Conservation (phyloP, 2,329 filamentous ascomycete species). For the Colletotrichum brevisporum region DNA sequence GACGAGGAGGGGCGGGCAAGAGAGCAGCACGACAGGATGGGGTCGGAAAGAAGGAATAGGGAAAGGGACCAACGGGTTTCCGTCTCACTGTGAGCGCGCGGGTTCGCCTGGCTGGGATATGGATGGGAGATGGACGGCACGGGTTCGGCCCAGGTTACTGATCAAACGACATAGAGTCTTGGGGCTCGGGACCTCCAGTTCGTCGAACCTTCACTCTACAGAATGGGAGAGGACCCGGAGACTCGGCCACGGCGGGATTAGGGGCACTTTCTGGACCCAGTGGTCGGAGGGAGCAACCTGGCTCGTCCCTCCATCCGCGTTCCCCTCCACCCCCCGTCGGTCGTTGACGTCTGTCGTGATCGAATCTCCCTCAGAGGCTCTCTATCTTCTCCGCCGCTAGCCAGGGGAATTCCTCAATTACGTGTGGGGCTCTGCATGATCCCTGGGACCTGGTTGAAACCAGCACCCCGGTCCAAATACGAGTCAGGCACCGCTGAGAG, state of each 20-base stretch:
- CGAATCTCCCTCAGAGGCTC: slow-evolving; percentile 15
- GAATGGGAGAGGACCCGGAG: slow-evolving; percentile 25
- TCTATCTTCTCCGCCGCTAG: not conserved
- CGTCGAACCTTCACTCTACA: not conserved
- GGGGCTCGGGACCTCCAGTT: slow-evolving; percentile 28
- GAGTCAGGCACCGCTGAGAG: slow-evolving; percentile 34
- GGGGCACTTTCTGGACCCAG: slow-evolving; percentile 31
- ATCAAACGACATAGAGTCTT: slow-evolving; percentile 14
- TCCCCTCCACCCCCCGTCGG: not conserved
- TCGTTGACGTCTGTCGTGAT: slow-evolving; percentile 37
- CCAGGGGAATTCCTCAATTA: slow-evolving; percentile 26
- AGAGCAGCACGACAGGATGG: slow-evolving; percentile 12
- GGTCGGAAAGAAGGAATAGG: not conserved
- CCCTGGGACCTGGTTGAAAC: slow-evolving; percentile 36
- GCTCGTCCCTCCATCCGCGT: slow-evolving; percentile 2
- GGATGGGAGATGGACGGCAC: not conserved
- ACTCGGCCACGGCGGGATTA: slow-evolving; percentile 34
- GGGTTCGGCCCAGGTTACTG: slow-evolving; percentile 32
- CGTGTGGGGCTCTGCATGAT: slow-evolving; percentile 27
- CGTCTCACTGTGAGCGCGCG: not conserved
- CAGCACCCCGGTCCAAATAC: slow-evolving; percentile 28
- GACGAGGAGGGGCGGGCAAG: slow-evolving; percentile 14
- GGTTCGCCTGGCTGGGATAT: not conserved
- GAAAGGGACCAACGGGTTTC: slow-evolving; percentile 36
- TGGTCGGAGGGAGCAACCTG: slow-evolving; percentile 32